Conservation (phyloP, 2,329 filamentous ascomycete genomes). For the Chaetomium sp. region DNA sequence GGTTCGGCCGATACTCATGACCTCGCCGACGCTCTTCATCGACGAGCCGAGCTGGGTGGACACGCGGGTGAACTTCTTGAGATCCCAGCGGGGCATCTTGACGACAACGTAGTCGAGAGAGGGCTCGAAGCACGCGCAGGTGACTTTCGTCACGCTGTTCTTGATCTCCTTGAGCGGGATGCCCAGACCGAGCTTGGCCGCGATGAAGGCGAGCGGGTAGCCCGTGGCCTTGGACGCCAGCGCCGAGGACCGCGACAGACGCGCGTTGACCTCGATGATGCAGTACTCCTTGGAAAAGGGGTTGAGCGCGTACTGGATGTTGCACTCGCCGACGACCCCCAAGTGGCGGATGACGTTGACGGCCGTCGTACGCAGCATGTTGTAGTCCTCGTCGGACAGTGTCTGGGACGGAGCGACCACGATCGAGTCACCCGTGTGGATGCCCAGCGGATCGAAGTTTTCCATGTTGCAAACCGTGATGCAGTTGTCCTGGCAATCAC, state of each 20-base stretch:
- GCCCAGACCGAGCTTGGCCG: slow-evolving; percentile 88
- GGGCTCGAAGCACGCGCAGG: slow-evolving; percentile 96
- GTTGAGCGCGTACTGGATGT: slow-evolving; percentile 97
- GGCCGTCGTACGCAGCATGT: slow-evolving; percentile 95
- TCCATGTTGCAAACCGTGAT: slow-evolving; percentile 99
- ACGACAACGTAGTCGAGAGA: slow-evolving; percentile 97
- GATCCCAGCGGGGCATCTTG: slow-evolving; percentile 97
- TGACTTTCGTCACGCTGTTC: slow-evolving; percentile 92
- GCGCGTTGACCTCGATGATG: slow-evolving; percentile 98
- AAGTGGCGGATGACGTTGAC: slow-evolving; percentile 96
- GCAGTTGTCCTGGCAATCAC: slow-evolving; percentile 93
- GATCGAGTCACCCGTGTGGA: slow-evolving; percentile 96
- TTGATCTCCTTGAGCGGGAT: slow-evolving; percentile 95
- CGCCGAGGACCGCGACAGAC: slow-evolving; percentile 93
- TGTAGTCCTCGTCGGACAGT: slow-evolving; percentile 94
- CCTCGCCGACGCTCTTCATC: slow-evolving; percentile 99
- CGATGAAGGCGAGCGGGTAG: slow-evolving; percentile 94
- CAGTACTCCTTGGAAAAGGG: slow-evolving; percentile 94
- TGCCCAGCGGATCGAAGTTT: slow-evolving; percentile 97
- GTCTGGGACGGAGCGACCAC: slow-evolving; percentile 97
- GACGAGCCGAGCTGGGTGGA: slow-evolving; percentile 94
- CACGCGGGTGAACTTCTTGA: slow-evolving; percentile 97
- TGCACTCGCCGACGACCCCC: slow-evolving; percentile 96
- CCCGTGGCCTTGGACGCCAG: slow-evolving; percentile 97
- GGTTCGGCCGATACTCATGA: slow-evolving; percentile 94